Conservation (phyloP, 139 green algal genomes). For the Volvox reticuliferus region DNA sequence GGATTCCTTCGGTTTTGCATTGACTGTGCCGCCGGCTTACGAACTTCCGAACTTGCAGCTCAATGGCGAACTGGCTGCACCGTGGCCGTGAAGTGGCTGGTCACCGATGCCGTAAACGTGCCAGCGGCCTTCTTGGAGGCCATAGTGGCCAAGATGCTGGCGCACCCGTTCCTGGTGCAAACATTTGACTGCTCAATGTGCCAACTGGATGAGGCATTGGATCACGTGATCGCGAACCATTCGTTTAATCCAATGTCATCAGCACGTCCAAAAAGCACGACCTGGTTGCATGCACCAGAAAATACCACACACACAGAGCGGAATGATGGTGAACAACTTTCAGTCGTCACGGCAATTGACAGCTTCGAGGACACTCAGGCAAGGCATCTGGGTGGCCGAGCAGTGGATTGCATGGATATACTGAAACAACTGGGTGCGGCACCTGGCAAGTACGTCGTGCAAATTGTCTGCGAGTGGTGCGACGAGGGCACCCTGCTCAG, state of each 20-base stretch:
- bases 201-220: neutral
- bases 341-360: neutral
- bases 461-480: conserved; percentile 38
- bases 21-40: no score
- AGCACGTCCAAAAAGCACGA: no score
- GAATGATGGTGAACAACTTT: neutral
- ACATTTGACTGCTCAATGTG: conserved; percentile 12
- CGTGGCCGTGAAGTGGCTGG: conserved; percentile 31
- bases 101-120: neutral
- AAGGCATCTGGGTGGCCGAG: neutral
- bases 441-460: conserved; percentile 39
- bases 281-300: no score
- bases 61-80: conserved; percentile 33
- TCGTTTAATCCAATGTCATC: no score
- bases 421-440: conserved; percentile 28
- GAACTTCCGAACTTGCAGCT: neutral
- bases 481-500: conserved; percentile 39
- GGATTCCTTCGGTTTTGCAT: no score
- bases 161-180: conserved; percentile 31
- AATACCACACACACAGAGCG: no score
- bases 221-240: neutral
- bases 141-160: conserved; percentile 32
- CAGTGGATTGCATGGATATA: neutral
- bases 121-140: conserved; percentile 28
- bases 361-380: conserved; percentile 15